Base-by-base conservation (phyloP, 2,329 filamentous ascomycete genomes). In the Penicillium fuscoglaucum region DNA sequence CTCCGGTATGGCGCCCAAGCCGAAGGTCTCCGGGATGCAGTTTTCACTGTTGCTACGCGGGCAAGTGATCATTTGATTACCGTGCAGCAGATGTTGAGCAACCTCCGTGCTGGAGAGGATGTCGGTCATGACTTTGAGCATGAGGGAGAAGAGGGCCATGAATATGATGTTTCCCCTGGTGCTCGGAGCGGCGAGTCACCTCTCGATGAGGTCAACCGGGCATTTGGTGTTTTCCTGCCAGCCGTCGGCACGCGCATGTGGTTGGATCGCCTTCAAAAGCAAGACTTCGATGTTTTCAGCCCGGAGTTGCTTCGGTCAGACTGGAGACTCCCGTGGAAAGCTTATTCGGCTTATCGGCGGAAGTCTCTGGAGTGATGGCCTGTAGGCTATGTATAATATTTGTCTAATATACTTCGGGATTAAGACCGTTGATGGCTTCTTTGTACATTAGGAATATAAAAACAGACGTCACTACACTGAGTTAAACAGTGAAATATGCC, bases 31-130 rank as follows among this genome's bases (percentile, higher is more conserved):
- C 87, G 90, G 60, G 93, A 99, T 74, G 93, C 93, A 4, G 86
- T 98, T 0, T 99, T 98, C 75, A 84, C 86, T 4, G 91, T 99
- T 15, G 95, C 95, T 0, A 99, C 95, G 0, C 85, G 93, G 39
- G 95, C 95, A 7, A 96, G 96, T 70, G 95, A 99, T 72, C 95
- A 99, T 75, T 80, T 99, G 35, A 96, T 97, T 66, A 98, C 93
- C 0, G 93, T 90, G 2, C 83, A 92, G 59, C 91, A 96, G 73
- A 96, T 99, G 92, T 76, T 98, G 60, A 88, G 87, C 69, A 91
- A 90, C 68, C 78, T 96, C 21, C 85, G 85, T 54, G 87, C 86
- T 4, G 91, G 92, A 1, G 78, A 89, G 66, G 87, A 86, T 49
- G 85, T 90, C 0, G 91, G 89, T 0, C 93, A 97, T 72, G 91